Evolutionary conservation across 2,329 filamentous ascomycete genomes (phyloP).

Genomic region (Ceratocystis smalleyi): DNA sequence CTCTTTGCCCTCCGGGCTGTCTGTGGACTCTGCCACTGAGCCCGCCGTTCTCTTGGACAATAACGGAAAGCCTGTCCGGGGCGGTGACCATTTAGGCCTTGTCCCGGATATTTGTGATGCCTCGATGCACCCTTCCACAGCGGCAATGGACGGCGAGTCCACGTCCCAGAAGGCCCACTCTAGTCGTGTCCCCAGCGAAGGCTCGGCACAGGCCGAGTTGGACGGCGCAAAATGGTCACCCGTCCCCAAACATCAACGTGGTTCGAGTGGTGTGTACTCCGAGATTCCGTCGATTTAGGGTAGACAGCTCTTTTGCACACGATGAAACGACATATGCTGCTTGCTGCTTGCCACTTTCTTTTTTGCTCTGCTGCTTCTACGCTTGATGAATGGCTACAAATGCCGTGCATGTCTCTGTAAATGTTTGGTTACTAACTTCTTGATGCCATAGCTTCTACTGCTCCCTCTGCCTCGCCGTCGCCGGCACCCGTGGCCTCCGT

Average conservation of each 20-base stretch:
- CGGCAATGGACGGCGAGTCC: not conserved
- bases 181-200: slow-evolving; percentile 3
- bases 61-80: not conserved
- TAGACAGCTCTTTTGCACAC: not conserved
- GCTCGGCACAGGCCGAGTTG: not conserved
- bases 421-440: slow-evolving; percentile 1
- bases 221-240: slow-evolving; percentile 8
- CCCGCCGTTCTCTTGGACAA: not conserved
- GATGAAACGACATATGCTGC: not conserved
- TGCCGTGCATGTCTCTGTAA: too few relatives aligned
- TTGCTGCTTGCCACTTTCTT: not conserved
- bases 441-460: not conserved
- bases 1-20: not conserved
- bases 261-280: slow-evolving; percentile 1
- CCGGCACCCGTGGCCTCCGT: slow-evolving; percentile 28
- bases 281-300: not conserved
- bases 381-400: not conserved
- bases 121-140: not conserved
- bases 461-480: slow-evolving; percentile 13
- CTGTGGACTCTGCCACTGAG: not conserved
- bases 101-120: not conserved
- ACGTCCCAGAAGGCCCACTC: not conserved
- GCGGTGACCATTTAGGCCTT: not conserved
- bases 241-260: slow-evolving; percentile 1
- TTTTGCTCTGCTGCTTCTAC: not conserved